A percentile compares a stretch with the other conserved stretches of the same genome.
Conservation (phyloP, 805 yeast species). For the Starmerella bacillaris region DNA sequence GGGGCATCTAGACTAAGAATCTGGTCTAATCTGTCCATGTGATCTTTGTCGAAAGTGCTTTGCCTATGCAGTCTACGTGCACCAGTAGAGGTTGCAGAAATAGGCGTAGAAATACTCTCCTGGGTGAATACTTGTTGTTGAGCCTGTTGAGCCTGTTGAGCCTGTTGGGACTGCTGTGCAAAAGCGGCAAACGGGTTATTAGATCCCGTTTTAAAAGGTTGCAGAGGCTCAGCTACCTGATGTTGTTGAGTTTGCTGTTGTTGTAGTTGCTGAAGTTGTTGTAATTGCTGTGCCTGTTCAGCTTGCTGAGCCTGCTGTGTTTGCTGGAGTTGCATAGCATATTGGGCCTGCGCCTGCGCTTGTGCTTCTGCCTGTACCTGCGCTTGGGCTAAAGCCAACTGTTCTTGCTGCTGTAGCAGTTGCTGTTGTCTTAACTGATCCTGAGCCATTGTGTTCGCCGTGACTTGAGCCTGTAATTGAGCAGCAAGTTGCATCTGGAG, state of each 20-base stretch:
- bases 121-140: too few relatives aligned
- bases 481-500: constrained; percentile 18
- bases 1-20: constrained; percentile 78
- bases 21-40: constrained; percentile 53
- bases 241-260: constrained; percentile 23
- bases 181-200: constrained; percentile 57
- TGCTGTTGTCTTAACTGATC: constrained; percentile 14
- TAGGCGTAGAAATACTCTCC: too few relatives aligned
- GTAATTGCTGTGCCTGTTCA: constrained; percentile 20
- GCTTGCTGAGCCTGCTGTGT: constrained; percentile 24
- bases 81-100: constrained; percentile 8
- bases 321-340: constrained; percentile 16
- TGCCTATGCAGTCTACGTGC: constrained; percentile 21
- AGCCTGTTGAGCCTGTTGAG: constrained; percentile 15
- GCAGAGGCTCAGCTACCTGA: constrained; percentile 26
- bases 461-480: constrained; percentile 24
- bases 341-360: constrained; percentile 19
- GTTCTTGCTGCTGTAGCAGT: constrained; percentile 18
- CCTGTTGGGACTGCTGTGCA: constrained; percentile 19
- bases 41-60: constrained; percentile 33
- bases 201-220: constrained; percentile 50
- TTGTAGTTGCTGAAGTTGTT: constrained; percentile 13
- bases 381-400: constrained; percentile 2
- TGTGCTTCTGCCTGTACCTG: constrained; percentile 27
- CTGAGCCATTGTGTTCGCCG: constrained; percentile 21